A percentile compares a stretch with the other conserved stretches of the same genome.
These are phyloP conservation scores for Podosphaera aphanis DNA, from an alignment of 2,329 filamentous ascomycete genomes.

Conservation along the genomic window DNA sequence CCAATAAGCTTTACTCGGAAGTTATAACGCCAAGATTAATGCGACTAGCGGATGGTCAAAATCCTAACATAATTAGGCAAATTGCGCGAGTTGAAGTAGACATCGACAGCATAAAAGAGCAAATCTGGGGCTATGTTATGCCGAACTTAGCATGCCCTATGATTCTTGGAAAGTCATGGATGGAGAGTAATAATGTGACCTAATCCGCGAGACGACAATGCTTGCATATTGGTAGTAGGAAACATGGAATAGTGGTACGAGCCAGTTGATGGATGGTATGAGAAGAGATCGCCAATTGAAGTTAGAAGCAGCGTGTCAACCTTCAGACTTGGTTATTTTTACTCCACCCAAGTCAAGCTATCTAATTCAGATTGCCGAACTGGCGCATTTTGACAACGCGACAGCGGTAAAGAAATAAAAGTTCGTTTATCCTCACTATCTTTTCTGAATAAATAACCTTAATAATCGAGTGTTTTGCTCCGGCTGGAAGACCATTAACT, in stretches of 20 bases:
- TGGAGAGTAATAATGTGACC: background rate
- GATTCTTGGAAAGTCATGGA: no score
- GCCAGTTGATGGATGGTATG: no score
- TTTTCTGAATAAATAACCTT: no score
- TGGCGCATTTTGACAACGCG: background rate
- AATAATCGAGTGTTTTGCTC: background rate
- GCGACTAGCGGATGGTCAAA: no score
- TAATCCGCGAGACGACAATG: background rate
- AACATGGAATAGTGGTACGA: background rate
- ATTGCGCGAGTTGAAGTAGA: background rate
- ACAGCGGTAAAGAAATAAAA: background rate
- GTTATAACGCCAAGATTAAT: no score
- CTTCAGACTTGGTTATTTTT: no score
- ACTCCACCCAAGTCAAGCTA: background rate
- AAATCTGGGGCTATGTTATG: no score
- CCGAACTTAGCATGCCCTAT: no score
- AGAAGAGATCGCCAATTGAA: background rate
- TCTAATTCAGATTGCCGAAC: background rate
- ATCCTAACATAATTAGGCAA: background rate
- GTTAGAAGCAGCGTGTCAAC: background rate
- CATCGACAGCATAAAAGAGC: background rate
- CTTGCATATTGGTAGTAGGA: background rate
- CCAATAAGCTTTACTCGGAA: background rate
- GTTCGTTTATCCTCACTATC: no score
- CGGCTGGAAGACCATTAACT: background rate